Evolutionary conservation across 2,329 filamentous ascomycete genomes (phyloP), one percentile per base, ranked within the genome.

Genomic region (Xylaria sp.): DNA sequence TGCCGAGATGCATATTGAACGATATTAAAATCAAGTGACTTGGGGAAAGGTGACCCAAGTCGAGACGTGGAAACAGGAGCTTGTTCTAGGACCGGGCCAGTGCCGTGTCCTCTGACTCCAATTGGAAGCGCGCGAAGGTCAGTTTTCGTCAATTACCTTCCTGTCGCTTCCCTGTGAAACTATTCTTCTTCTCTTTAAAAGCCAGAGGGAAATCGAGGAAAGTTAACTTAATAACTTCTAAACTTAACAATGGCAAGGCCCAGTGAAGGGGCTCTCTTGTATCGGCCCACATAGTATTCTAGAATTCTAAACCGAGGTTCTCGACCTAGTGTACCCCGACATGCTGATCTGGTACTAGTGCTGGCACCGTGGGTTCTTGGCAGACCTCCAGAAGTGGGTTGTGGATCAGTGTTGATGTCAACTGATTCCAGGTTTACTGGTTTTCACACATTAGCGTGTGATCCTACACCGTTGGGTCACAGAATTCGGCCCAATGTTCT

Each of bases 21-120:
- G 19, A 57, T 34, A 57, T 57, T 34, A n/a, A 57, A 57, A 57
- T 57, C 32, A 42, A 42, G n/a, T 27, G 34, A 27, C 27, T 11
- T 54, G 7, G 12, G n/a, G 17, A 34, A 14, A 27, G 34, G 34
- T 12, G 19, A 12, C 51, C 32, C 17, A 14, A 17, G 3, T n/a
- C 8, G 34, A 55, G 51, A 27, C 4, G 17, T 36, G 27, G 6
- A 21, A 36, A 9, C 17, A 36, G 30, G 12, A n/a, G 51, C 11
- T 39, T 17, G 17, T 39, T 36, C 32, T 17, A 24, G 14, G 36
- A 53, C 50, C 21, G 24, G 9, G 8, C 12, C 39, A 17, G 21
- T 30, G 6, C 50, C 50, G 21, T 32, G 5, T 9, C 24, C 50
- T 8, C 50, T 8, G 21, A 7, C 27, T 53, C 24, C 9, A 53